Evolutionary conservation across 257 asterid genomes (phyloP), one percentile per base, ranked within the genome.

Genomic region (Ilex asprella): DNA sequence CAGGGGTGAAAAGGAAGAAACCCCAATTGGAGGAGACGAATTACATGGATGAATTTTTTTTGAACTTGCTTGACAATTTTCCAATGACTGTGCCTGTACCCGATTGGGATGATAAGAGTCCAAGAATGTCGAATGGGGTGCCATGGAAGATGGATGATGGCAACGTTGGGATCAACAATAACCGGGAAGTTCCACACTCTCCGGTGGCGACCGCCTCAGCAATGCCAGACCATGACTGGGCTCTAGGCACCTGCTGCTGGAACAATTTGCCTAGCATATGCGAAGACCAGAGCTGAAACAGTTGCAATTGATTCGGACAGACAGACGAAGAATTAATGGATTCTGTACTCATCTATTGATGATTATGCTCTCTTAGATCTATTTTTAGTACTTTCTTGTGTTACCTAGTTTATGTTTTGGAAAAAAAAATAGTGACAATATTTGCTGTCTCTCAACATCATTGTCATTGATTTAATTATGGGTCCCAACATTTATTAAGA

Each of bases 31-130:
- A 66, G 32, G 83, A 64, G 50, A 63, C 16, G 30, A 51, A 67
- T 43, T 64, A 63, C 0, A 59, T 73, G 74, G 94, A 85, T 15
- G 89, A 85, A 15, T 91, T 81, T 55, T 55, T 87, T 43, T 55
- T 76, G 73, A 69, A 76, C 57, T 81, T 87, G 43, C 81, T 87
- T 0, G 83, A 83, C 59, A 74, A 69, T 50, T 81, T 79, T 30
- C 96, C 94, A 2, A n/a, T 81, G 51, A 67, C 79, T 1, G 86
- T 70, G 7, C 81, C 82, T 9, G 73, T 83, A 58, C 87, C 89
- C 0, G 78, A 88, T 11, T 83, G 91, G 94, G 52, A 70, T 31
- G 69, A 74, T 13, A 80, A 55, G 21, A 55, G 50, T 6, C 74
- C 59, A 2, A 32, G 53, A 11, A 5, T 39, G 9, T 21, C 59